Evolutionary conservation across 2,329 filamentous ascomycete species (phyloP), one percentile per base, ranked within the genome.

Genomic region (Neonectria faginata): DNA sequence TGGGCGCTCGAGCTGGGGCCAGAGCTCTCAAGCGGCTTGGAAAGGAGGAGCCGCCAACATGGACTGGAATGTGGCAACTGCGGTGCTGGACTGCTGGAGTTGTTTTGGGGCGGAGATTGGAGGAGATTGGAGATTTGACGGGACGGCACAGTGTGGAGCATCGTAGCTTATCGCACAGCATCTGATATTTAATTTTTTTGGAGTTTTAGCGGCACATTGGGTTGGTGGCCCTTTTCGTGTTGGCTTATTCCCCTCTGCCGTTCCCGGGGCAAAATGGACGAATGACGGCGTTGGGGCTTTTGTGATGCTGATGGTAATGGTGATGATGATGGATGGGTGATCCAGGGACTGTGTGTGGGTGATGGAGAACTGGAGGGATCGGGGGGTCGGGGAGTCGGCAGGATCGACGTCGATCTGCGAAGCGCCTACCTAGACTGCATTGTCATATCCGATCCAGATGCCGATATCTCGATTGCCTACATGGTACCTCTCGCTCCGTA

Each of bases 321-420:
- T 25, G 25, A 12, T 18, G 12, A 29, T 31, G 7, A 52, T 39
- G 50, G 25, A 31, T 47, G 22, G 29, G 31, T 20, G 10, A 44
- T 20, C 29, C 41, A 22, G 42, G 45, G 51, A 29, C 29, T 10
- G 29, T 29, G 27, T 29, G 27, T 39, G 18, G 29, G 53, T 5
- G 10, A 62, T 47, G 48, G 31, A 42, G 44, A 42, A 41, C n/a
- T 31, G 44, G 20, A 41, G 44, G 59, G 48, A 36, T 12, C 31
- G 48, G n/a, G 27, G 47, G 16, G 41, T 42, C 25, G 25, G 50
- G 54, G 54, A 51, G 44, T 62, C 62, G 51, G 59, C 61, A 63
- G 62, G 71, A 73, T 73, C 71, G 70, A 68, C 68, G 68, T 57
- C 66, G 68, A 73, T 72, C 69, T 67, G 57, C 67, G n/a, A 69